Conservation (phyloP, 352 stramenopile species). For the Pythium scleroteichum region DNA sequence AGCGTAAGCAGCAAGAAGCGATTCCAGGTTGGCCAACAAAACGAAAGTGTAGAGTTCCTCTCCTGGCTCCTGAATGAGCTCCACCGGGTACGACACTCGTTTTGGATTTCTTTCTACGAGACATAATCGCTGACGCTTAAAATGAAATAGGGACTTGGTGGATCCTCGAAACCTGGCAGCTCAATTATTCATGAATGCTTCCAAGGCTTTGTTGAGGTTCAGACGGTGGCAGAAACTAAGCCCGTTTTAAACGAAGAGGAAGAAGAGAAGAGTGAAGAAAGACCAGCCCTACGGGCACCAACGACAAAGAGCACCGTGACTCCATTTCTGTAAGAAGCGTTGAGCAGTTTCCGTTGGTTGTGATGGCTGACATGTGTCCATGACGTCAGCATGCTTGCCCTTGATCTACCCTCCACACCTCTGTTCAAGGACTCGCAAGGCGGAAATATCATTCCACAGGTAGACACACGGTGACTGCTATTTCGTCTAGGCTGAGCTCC, state of each 20-base stretch:
- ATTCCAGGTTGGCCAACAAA: constrained; percentile 94
- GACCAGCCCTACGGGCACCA: not conserved
- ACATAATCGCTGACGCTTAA: not conserved
- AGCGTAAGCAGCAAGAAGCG: constrained; percentile 94
- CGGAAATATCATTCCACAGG: constrained; percentile 96
- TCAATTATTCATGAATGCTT: constrained; percentile 97
- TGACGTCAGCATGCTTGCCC: constrained; percentile 88
- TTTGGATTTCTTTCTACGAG: no score
- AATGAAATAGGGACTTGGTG: constrained; percentile 65
- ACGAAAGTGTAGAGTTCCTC: constrained; percentile 96
- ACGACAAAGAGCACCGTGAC: constrained; percentile 45
- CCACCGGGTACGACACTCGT: constrained; percentile 87
- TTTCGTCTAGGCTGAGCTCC: no score
- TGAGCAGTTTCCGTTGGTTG: not conserved
- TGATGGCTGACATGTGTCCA: constrained; percentile 4
- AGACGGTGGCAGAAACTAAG: constrained; percentile 74
- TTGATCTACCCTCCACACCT: constrained; percentile 97
- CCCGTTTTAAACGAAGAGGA: constrained; percentile 28
- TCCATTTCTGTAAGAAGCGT: constrained; percentile 62
- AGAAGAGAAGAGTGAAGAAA: constrained; percentile 24
- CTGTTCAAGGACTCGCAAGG: constrained; percentile 98
- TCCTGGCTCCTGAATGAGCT: constrained; percentile 96
- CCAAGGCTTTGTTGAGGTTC: constrained; percentile 94
- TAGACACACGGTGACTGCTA: no score
- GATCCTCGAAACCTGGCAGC: constrained; percentile 79